A percentile compares a stretch with the other conserved stretches of the same genome.
phyloP scores from a whole-genome alignment of 2,329 filamentous ascomycete genomes.

The Ophiocordyceps robertsii region DNA sequence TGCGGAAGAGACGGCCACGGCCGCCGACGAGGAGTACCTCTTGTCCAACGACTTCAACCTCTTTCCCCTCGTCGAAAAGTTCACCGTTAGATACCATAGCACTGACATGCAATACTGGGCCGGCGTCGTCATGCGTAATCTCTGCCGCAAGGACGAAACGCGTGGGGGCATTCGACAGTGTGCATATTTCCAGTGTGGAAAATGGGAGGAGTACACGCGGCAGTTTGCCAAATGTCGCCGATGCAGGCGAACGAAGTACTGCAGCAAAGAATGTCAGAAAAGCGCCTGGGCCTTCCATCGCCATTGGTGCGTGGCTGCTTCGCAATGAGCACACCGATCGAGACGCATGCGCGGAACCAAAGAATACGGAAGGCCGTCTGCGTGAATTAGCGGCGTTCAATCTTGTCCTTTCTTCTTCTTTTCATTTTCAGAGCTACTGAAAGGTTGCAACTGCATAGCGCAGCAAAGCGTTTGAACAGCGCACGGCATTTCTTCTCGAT shows the following conservation, averaged over 20 bases:
- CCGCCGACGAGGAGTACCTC: constrained; percentile 75
- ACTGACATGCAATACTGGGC: constrained; percentile 99
- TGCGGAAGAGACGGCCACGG: constrained; percentile 35
- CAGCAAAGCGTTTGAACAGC: constrained; percentile 26
- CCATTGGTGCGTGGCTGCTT: constrained; percentile 85
- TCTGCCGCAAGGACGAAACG: constrained; percentile 94
- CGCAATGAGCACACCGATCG: constrained; percentile 24
- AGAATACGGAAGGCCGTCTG: too few species aligned
- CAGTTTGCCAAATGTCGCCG: constrained; percentile 97
- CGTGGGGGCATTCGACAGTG: constrained; percentile 91
- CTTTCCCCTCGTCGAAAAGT: constrained; percentile 95
- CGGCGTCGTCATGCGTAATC: constrained; percentile 95
- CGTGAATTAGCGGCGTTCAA: neutral
- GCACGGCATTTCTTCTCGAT: constrained; percentile 29
- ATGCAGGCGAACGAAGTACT: constrained; percentile 94
- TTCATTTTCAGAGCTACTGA: constrained; percentile 1
- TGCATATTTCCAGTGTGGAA: constrained; percentile 94
- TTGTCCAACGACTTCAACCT: constrained; percentile 95
- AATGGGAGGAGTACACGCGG: constrained; percentile 93
- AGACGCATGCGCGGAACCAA: too few species aligned
- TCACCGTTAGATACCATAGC: constrained; percentile 87
- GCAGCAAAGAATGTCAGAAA: constrained; percentile 99
- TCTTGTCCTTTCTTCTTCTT: constrained; percentile 8
- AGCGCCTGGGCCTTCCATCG: constrained; percentile 96
- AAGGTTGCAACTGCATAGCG: constrained; percentile 25